Evolutionary conservation across 345 rosid species (phyloP), one percentile per base, ranked within the genome.

Genomic region (Hibiscus trionum): DNA sequence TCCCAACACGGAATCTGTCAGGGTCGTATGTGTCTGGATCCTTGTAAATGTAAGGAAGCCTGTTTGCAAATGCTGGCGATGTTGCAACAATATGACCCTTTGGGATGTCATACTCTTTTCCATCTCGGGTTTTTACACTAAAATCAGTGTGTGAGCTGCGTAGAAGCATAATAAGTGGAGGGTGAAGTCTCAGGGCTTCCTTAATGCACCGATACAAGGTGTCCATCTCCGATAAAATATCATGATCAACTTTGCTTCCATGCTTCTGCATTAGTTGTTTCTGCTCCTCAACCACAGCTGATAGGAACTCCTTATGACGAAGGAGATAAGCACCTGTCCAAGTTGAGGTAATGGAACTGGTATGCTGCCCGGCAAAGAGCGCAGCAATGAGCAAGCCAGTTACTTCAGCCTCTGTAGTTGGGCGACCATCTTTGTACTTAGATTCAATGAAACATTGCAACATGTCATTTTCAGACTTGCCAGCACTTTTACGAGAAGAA

Each of bases 361-460:
- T 59, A 59, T 59, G 62, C 62, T 59, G 62, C 35, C 35, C 62
- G 12, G 62, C 62, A 26, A 59, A 59, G 62, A 59, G 62, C n/a
- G 62, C 62, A 59, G 62, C 62, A 59, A 59, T 59, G 62, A 58
- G 62, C 62, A 58, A 58, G 33, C 62, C 62, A 24, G 62, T 58
- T 58, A 58, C 16, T 58, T 58, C 62, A 58, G 62, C 15, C 62
- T 58, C 62, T 4, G 35, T 58, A 26, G 62, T 58, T 26, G 62
- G 62, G 33, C 62, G 62, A 4, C 62, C 62, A 58, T 58, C 62
- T 58, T 58, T 58, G 62, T 58, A 58, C 62, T 58, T 58, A 4
- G 62, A 58, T 12, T 58, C 62, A 26, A 58, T 58, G 35, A 59
- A 59, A 14, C 35, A 59, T 59, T 59, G 37, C 35, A 59, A 5